phyloP scores from a whole-genome alignment of 805 yeast species.

The Monosporozyma aquatica region DNA sequence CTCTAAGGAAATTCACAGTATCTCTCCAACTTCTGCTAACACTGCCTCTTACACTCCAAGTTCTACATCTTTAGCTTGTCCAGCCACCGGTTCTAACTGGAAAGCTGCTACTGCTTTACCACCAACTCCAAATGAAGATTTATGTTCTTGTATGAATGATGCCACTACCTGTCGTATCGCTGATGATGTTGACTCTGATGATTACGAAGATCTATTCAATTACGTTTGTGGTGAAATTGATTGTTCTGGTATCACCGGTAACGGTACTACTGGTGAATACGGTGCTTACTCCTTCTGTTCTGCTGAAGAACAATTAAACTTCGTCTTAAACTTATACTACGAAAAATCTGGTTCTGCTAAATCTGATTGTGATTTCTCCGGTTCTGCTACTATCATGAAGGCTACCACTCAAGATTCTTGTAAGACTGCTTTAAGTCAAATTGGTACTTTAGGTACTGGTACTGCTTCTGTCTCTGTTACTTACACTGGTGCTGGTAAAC shows the following conservation, averaged over 20 bases:
- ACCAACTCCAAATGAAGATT: conserved; percentile 62
- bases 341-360: conserved; percentile 34
- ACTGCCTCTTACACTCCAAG: conserved; percentile 34
- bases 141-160: conserved; percentile 54
- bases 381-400: conserved; percentile 48
- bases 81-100: conserved; percentile 51
- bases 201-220: conserved; percentile 52
- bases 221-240: conserved; percentile 47
- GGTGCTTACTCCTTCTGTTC: conserved; percentile 71
- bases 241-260: conserved; percentile 52
- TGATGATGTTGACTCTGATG: conserved; percentile 42
- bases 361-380: conserved; percentile 58
- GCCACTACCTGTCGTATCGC: conserved; percentile 54
- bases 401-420: conserved; percentile 47
- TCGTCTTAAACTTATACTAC: conserved; percentile 58
- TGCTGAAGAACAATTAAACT: conserved; percentile 55
- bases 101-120: conserved; percentile 59
- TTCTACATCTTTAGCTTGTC: conserved; percentile 49
- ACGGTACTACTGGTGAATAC: conserved; percentile 58
- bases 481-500: conserved; percentile 23
- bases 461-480: conserved; percentile 31
- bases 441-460: conserved; percentile 66
- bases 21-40: conserved; percentile 45
- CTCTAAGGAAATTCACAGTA: conserved; percentile 45
- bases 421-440: conserved; percentile 47